These are phyloP conservation scores for Metschnikowia arizonensis DNA, from an alignment of 805 yeast species.

Conservation along the genomic window DNA sequence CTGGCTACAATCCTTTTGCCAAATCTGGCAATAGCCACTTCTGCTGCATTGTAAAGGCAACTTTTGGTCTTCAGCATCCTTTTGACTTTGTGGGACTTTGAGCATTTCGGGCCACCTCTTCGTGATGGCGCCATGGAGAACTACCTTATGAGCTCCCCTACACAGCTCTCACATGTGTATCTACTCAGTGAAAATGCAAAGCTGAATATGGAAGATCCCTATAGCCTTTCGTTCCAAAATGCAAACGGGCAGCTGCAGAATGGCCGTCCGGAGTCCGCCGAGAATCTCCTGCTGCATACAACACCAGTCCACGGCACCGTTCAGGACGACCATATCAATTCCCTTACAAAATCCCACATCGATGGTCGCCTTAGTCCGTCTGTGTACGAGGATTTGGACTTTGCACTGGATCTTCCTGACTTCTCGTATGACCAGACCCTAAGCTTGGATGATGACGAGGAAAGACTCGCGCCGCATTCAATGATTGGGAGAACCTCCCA, in stretches of 20 bases:
- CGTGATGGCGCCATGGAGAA: slow-evolving; percentile 30
- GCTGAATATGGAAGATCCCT: not conserved
- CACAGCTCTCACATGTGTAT: slow-evolving; percentile 34
- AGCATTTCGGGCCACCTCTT: not conserved
- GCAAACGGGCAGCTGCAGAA: not conserved
- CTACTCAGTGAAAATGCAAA: slow-evolving; percentile 12
- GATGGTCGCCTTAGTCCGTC: slow-evolving; percentile 10
- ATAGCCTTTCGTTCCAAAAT: not conserved
- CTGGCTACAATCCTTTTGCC: not conserved
- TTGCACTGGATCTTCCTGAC: slow-evolving; percentile 16
- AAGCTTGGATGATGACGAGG: slow-evolving; percentile 10
- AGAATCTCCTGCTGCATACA: not conserved
- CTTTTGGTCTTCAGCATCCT: not conserved
- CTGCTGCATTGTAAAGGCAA: not conserved
- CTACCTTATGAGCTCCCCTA: slow-evolving; percentile 38
- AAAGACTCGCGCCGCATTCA: not conserved
- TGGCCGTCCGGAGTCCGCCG: not conserved
- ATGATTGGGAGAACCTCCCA: slow-evolving; percentile 12
- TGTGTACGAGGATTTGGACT: slow-evolving; percentile 17
- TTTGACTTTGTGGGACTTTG: not conserved
- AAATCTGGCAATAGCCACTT: not conserved
- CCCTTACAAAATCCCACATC: not conserved
- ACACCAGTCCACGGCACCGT: not conserved
- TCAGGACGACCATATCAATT: not conserved
- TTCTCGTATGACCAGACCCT: slow-evolving; percentile 13